Percentiles rank a stretch among this genome's conserved stretches.
These are phyloP conservation scores for Candida oleophila DNA, from an alignment of 805 yeast species.

Conservation along the genomic window DNA sequence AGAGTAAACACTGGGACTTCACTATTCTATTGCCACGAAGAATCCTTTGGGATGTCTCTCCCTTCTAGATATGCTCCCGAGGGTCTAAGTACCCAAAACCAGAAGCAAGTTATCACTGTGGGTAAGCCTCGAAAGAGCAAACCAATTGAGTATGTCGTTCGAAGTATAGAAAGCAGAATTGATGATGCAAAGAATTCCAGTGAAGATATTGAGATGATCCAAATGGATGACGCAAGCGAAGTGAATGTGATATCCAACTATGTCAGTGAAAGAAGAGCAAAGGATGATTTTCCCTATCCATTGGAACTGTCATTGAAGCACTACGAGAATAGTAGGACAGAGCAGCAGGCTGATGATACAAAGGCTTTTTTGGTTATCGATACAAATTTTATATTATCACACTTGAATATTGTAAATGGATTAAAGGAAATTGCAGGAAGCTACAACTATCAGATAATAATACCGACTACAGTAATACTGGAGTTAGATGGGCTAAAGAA, in stretches of 20 bases:
- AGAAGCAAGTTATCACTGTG: conserved; percentile 22
- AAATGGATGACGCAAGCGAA: conserved; percentile 46
- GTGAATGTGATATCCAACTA: conserved; percentile 44
- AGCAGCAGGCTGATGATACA: background rate
- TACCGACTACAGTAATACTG: conserved; percentile 68
- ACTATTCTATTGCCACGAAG: no score
- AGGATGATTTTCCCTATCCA: background rate
- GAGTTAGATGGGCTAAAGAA: conserved; percentile 85
- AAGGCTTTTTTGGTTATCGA: conserved; percentile 61
- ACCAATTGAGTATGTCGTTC: conserved; percentile 22
- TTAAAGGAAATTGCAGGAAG: conserved; percentile 39
- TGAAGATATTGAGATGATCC: conserved; percentile 49
- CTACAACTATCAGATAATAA: conserved; percentile 52
- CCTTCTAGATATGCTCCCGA: conserved; percentile 40
- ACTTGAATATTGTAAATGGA: conserved; percentile 56
- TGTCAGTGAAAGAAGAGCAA: conserved; percentile 15
- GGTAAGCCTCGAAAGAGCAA: conserved; percentile 15
- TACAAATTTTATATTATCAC: conserved; percentile 79
- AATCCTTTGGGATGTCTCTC: conserved; percentile 15
- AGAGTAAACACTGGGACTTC: no score
- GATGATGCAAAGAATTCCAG: conserved; percentile 15
- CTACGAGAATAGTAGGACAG: background rate
- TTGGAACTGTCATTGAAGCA: background rate
- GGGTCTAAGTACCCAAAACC: conserved; percentile 27
- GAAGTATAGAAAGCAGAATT: conserved; percentile 25